These are phyloP conservation scores for Nitzschia sp. DNA, from an alignment of 108 stramenopile species.

Conservation along the genomic window DNA sequence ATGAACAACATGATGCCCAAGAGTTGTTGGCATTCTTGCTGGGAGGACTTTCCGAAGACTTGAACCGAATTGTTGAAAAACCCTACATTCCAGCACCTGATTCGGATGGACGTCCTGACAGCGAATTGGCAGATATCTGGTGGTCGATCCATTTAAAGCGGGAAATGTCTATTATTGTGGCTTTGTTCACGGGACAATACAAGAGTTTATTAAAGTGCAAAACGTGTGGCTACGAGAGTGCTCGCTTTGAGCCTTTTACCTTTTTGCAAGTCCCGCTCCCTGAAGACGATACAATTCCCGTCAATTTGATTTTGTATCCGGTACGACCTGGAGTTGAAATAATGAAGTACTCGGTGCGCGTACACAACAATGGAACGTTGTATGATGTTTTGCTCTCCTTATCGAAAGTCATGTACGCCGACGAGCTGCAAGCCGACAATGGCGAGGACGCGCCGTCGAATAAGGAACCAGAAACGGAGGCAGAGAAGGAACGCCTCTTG, in stretches of 20 bases:
- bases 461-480: conserved; percentile 22
- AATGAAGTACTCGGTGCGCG: conserved; percentile 79
- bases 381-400: conserved; percentile 73
- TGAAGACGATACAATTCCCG: conserved; percentile 82
- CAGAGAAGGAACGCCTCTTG: conserved; percentile 26
- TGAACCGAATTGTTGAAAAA: conserved; percentile 95
- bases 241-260: conserved; percentile 97
- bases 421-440: conserved; percentile 34
- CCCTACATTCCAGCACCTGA: conserved; percentile 95
- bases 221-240: conserved; percentile 92
- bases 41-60: conserved; percentile 93
- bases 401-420: conserved; percentile 61
- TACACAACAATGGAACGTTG: conserved; percentile 73
- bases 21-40: conserved; percentile 91
- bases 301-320: conserved; percentile 72
- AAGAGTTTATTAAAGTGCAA: conserved; percentile 94
- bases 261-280: conserved; percentile 93
- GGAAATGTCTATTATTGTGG: conserved; percentile 93
- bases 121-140: conserved; percentile 96
- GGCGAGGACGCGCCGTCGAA: conserved; percentile 6
- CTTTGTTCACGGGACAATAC: conserved; percentile 95
- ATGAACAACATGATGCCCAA: conserved; percentile 98
- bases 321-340: conserved; percentile 33
- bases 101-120: conserved; percentile 91
- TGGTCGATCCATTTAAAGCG: conserved; percentile 95